Evolutionary conservation across 2,329 filamentous ascomycete genomes (phyloP).

Genomic region (Aspergillus aculeatus): DNA sequence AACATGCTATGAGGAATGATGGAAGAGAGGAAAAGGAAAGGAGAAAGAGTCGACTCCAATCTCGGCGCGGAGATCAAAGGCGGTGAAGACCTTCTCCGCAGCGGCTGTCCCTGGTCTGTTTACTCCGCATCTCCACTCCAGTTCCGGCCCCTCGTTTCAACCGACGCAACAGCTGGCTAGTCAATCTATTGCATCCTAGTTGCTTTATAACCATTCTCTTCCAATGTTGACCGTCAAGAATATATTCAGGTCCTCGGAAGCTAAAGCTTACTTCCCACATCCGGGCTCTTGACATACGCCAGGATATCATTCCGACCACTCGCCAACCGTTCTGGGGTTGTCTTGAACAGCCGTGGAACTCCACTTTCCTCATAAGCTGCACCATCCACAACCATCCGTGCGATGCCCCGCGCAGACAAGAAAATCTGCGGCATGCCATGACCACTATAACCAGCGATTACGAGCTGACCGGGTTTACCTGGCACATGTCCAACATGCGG

Average conservation of each 20-base stretch:
- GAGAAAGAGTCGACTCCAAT: neutral
- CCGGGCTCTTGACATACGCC: neutral
- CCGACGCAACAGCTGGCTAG: too few species aligned
- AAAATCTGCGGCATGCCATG: slow-evolving; percentile 66
- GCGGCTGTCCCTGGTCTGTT: neutral
- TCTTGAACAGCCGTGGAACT: slow-evolving; percentile 34
- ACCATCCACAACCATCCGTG: slow-evolving; percentile 50
- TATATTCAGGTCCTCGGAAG: too few species aligned
- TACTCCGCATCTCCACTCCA: neutral
- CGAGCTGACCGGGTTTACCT: slow-evolving; percentile 49
- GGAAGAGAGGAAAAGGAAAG: neutral
- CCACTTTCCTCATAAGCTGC: slow-evolving; percentile 27
- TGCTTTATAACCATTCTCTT: too few species aligned
- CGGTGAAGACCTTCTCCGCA: neutral
- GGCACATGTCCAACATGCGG: slow-evolving; percentile 55
- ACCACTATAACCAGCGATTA: slow-evolving; percentile 62
- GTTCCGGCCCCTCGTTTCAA: too few species aligned
- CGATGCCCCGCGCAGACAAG: slow-evolving; percentile 59
- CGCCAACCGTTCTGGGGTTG: slow-evolving; percentile 26
- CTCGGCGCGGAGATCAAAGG: neutral
- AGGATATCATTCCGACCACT: slow-evolving; percentile 21
- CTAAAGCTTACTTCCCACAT: neutral
- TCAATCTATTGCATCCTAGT: too few species aligned
- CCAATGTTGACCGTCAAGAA: too few species aligned
- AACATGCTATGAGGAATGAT: neutral